Conservation (phyloP, 306 rosid species). For the Arachis hypogaea region DNA sequence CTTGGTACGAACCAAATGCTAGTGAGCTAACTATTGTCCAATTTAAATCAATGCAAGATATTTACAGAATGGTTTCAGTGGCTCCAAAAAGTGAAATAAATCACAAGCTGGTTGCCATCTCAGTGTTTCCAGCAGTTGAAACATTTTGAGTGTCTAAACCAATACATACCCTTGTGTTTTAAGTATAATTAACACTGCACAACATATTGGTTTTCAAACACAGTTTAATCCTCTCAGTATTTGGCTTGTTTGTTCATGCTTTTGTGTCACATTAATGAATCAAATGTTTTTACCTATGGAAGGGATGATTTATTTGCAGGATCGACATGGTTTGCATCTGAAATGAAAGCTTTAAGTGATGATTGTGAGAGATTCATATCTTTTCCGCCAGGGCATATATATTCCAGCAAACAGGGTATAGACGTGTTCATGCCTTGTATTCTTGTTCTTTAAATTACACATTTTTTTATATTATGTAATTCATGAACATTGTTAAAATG, state of each 20-base stretch:
- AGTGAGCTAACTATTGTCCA: neutral
- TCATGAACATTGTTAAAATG: conserved; percentile 22
- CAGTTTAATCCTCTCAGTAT: neutral
- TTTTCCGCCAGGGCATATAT: conserved; percentile 95
- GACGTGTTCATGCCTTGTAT: conserved; percentile 10
- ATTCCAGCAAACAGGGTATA: conserved; percentile 90
- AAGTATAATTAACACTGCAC: conserved; percentile 5
- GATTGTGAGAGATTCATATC: conserved; percentile 91
- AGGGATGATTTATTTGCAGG: conserved; percentile 58
- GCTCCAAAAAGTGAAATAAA: conserved; percentile 25
- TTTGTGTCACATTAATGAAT: conserved; percentile 3
- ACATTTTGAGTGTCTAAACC: conserved; percentile 10
- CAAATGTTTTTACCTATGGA: conserved; percentile 20
- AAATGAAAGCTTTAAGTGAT: conserved; percentile 97
- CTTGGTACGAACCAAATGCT: no score
- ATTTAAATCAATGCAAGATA: neutral
- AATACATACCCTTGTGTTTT: neutral
- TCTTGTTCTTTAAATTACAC: conserved; percentile 18
- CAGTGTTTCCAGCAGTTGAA: conserved; percentile 13
- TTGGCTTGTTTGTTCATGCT: conserved; percentile 30
- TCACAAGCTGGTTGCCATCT: conserved; percentile 1
- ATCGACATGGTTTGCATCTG: conserved; percentile 96
- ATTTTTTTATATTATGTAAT: neutral
- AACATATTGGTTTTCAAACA: neutral
- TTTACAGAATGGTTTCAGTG: neutral